phyloP scores from a whole-genome alignment of 495 filamentous ascomycete genomes.

The Coniosporium apollinis region DNA sequence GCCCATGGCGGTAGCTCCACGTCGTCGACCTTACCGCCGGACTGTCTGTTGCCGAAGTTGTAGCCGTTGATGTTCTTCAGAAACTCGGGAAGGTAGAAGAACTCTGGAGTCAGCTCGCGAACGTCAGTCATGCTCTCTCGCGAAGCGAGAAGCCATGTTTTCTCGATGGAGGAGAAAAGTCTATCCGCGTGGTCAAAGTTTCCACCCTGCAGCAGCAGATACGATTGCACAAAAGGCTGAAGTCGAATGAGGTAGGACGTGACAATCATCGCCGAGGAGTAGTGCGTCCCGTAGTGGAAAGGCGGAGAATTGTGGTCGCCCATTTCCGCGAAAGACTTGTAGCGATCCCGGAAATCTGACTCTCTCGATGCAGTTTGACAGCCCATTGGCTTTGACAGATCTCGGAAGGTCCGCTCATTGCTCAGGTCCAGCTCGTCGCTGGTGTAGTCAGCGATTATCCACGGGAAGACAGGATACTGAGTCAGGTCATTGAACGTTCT shows the following conservation, averaged over 20 bases:
- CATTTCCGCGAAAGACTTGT: slow-evolving; percentile 81
- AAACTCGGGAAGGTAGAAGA: slow-evolving; percentile 93
- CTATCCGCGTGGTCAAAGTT: slow-evolving; percentile 91
- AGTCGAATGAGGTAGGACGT: slow-evolving; percentile 88
- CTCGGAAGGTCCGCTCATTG: slow-evolving; percentile 70
- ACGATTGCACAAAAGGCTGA: slow-evolving; percentile 92
- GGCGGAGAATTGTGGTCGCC: slow-evolving; percentile 58
- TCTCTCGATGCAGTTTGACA: slow-evolving; percentile 66
- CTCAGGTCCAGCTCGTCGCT: slow-evolving; percentile 85
- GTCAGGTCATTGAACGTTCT: slow-evolving; percentile 96
- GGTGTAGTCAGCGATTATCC: slow-evolving; percentile 90
- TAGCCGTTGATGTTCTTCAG: slow-evolving; percentile 80
- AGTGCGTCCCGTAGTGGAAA: slow-evolving; percentile 97
- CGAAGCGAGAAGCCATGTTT: slow-evolving; percentile 83
- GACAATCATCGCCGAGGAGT: slow-evolving; percentile 98
- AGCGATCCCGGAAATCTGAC: slow-evolving; percentile 62
- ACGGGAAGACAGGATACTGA: slow-evolving; percentile 96
- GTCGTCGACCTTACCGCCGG: slow-evolving; percentile 60
- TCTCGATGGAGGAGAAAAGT: slow-evolving; percentile 83
- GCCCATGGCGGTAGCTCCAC: slow-evolving; percentile 89
- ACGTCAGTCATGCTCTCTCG: slow-evolving; percentile 84
- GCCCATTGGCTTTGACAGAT: slow-evolving; percentile 92
- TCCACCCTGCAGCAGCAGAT: slow-evolving; percentile 92
- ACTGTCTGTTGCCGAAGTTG: slow-evolving; percentile 80
- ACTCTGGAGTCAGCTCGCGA: slow-evolving; percentile 84